A percentile compares a stretch with the other conserved stretches of the same genome.
Evolutionary conservation across 352 stramenopile genomes (phyloP).

Genomic region (Globisporangium paroecandrum): DNA sequence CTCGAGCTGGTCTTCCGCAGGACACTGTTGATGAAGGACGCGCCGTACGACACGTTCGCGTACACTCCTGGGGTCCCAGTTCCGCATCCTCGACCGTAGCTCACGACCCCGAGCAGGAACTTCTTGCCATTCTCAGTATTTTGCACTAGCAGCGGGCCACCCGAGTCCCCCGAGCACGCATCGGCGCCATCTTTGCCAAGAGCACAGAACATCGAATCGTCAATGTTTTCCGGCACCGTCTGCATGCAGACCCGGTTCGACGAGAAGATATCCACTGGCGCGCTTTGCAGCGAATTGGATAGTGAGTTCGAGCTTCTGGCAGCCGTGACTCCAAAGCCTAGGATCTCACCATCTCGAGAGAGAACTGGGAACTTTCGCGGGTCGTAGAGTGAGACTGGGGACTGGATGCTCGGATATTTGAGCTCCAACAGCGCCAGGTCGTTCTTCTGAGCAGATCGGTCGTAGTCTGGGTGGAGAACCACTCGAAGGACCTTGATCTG

Average conservation of each 20-base stretch:
- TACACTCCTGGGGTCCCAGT: background rate
- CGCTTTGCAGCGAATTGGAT: background rate
- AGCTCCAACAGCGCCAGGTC: conserved; percentile 5
- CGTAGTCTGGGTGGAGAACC: background rate
- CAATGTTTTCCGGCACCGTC: background rate
- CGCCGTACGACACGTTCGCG: conserved; percentile 15
- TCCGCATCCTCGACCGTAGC: background rate
- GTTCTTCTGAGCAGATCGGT: background rate
- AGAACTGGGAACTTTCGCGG: background rate
- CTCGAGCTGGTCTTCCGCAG: background rate
- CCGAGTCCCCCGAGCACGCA: conserved; percentile 7
- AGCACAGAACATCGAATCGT: conserved; percentile 10
- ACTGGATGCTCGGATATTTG: conserved; percentile 5
- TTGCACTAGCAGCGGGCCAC: background rate
- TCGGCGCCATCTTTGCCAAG: background rate
- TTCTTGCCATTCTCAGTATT: background rate
- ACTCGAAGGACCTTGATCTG: conserved; percentile 6
- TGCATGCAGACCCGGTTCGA: background rate
- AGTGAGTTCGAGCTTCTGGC: background rate
- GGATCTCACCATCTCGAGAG: background rate
- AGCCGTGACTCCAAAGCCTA: background rate
- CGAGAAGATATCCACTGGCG: background rate
- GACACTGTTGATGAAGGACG: conserved; percentile 8
- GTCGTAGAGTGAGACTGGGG: background rate
- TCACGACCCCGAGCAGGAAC: background rate